A percentile compares a stretch with the other conserved stretches of the same genome.
Evolutionary conservation across 306 rosid species (phyloP).

Genomic region (Pueraria montana): DNA sequence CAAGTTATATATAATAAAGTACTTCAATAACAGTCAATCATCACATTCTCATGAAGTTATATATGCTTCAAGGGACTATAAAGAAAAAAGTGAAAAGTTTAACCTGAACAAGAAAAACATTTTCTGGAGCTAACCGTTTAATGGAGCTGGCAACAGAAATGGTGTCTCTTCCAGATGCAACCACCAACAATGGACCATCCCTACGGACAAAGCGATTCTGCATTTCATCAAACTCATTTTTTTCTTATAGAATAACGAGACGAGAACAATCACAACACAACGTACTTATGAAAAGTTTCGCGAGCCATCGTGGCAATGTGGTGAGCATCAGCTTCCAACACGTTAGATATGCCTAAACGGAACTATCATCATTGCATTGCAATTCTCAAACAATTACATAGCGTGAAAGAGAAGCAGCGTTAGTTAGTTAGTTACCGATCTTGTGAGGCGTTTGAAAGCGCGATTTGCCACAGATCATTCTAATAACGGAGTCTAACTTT

Average conservation of each 20-base stretch:
- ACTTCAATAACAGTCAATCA: constrained; percentile 8
- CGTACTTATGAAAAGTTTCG: constrained; percentile 70
- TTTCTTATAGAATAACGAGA: constrained; percentile 14
- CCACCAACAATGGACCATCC: constrained; percentile 86
- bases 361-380: constrained; percentile 49
- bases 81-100: constrained; percentile 45
- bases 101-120: constrained; percentile 96
- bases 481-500: constrained; percentile 56
- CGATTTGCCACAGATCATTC: constrained; percentile 51
- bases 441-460: constrained; percentile 42
- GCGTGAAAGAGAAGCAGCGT: constrained; percentile 8
- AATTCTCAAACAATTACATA: not conserved
- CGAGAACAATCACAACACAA: constrained; percentile 25
- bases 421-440: constrained; percentile 72
- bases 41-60: constrained; percentile 22
- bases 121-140: constrained; percentile 87
- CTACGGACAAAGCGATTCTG: constrained; percentile 45
- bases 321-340: constrained; percentile 86
- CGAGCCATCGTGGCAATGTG: constrained; percentile 79
- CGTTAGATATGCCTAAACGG: constrained; percentile 65
- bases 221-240: constrained; percentile 13
- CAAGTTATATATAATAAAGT: not conserved
- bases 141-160: constrained; percentile 82
- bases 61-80: constrained; percentile 22
- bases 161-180: constrained; percentile 93